Evolutionary conservation across 805 yeast species (phyloP).

Genomic region (Saturnispora halmiae): DNA sequence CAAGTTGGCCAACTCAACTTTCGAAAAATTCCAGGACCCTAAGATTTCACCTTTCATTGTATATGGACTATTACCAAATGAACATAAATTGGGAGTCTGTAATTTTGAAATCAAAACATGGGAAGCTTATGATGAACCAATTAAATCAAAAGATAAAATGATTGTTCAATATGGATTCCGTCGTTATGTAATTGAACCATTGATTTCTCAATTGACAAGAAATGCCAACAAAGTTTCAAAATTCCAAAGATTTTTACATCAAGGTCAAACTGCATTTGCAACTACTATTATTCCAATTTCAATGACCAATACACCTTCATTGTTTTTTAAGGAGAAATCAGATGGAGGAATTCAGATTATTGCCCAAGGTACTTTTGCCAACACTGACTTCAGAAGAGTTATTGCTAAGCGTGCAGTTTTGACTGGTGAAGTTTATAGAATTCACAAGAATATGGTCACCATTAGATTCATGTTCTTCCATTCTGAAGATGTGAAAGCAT

Average conservation of each 20-base stretch:
- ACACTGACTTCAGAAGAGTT: slow-evolving; percentile 76
- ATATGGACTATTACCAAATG: slow-evolving; percentile 74
- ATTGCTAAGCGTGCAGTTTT: slow-evolving; percentile 80
- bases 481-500: slow-evolving; percentile 78
- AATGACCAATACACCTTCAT: slow-evolving; percentile 76
- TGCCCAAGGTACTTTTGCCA: slow-evolving; percentile 85
- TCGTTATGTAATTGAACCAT: slow-evolving; percentile 72
- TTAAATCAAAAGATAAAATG: slow-evolving; percentile 72
- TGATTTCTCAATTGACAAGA: slow-evolving; percentile 70
- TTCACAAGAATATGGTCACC: slow-evolving; percentile 86
- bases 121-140: slow-evolving; percentile 82
- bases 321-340: slow-evolving; percentile 58
- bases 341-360: slow-evolving; percentile 42
- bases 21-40: slow-evolving; percentile 38
- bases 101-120: slow-evolving; percentile 78
- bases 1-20: slow-evolving; percentile 42
- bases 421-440: slow-evolving; percentile 93
- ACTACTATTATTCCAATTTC: slow-evolving; percentile 82
- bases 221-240: slow-evolving; percentile 81
- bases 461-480: slow-evolving; percentile 96
- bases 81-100: slow-evolving; percentile 75
- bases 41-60: slow-evolving; percentile 45
- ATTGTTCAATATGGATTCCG: slow-evolving; percentile 92
- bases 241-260: slow-evolving; percentile 74
- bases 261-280: slow-evolving; percentile 66